Percentiles rank a stretch among this genome's conserved stretches.
Evolutionary conservation across 139 green algal species (phyloP).

Genomic region (Chlorella sp.): DNA sequence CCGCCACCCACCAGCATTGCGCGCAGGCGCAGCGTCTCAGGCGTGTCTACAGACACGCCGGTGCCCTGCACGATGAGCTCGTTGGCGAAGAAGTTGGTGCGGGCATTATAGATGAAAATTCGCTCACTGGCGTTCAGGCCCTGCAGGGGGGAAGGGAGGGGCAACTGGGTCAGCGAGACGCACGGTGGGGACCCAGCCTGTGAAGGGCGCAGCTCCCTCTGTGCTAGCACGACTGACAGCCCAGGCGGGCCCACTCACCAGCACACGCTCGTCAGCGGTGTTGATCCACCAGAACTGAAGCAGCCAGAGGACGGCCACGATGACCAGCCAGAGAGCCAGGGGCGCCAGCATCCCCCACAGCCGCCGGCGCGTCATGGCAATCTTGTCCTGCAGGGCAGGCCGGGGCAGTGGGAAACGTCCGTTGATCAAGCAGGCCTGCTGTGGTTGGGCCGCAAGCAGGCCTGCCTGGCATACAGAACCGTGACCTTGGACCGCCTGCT

Average conservation of each 20-base stretch:
- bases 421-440: neutral
- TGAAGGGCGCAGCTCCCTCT: too few species aligned
- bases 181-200: too few species aligned
- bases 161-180: neutral
- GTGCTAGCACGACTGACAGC: too few species aligned
- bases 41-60: neutral
- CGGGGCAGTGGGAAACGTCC: neutral
- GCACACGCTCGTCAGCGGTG: neutral
- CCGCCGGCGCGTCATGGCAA: neutral
- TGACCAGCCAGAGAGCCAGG: constrained; percentile 1
- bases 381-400: constrained; percentile 1
- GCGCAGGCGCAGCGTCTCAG: neutral
- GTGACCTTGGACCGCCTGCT: neutral
- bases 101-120: neutral
- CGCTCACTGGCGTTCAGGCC: constrained; percentile 5
- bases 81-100: constrained; percentile 11
- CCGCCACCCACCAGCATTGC: neutral
- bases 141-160: neutral
- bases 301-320: neutral
- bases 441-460: too few species aligned
- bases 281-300: neutral
- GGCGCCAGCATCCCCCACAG: neutral
- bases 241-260: neutral
- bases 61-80: neutral
- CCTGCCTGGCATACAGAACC: too few species aligned